Percentiles rank a stretch among this genome's conserved stretches.
Conservation (phyloP, 768 basidiomycete species). For the Naganishia antarctica region DNA sequence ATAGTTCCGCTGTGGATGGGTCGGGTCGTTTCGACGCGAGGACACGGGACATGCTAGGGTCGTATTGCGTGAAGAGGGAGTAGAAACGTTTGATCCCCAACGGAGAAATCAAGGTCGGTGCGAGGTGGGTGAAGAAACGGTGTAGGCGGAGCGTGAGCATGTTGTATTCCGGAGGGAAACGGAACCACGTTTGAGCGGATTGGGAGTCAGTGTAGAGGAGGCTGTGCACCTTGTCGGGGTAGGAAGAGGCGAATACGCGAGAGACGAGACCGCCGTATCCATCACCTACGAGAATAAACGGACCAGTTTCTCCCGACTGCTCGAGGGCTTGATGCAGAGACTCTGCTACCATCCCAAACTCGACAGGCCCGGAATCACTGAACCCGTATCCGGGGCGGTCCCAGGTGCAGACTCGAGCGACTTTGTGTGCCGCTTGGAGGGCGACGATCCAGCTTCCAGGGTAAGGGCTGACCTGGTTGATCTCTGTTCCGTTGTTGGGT, state of each 20-base stretch:
- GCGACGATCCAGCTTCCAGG: constrained; percentile 47
- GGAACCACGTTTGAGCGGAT: constrained; percentile 46
- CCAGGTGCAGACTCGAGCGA: constrained; percentile 47
- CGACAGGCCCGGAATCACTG: constrained; percentile 40
- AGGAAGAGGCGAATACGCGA: constrained; percentile 43
- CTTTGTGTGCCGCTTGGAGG: constrained; percentile 38
- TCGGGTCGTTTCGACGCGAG: constrained; percentile 39
- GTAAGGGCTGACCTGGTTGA: constrained; percentile 24
- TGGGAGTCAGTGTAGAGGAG: constrained; percentile 47
- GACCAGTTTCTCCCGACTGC: constrained; percentile 28
- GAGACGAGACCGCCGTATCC: constrained; percentile 47
- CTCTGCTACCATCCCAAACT: constrained; percentile 43
- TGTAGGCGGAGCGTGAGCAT: constrained; percentile 33
- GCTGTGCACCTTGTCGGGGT: constrained; percentile 39
- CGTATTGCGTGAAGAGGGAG: constrained; percentile 40
- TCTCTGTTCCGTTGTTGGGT: constrained; percentile 29
- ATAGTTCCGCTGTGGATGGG: constrained; percentile 36
- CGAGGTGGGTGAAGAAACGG: constrained; percentile 39
- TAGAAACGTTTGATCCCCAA: constrained; percentile 43
- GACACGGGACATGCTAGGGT: constrained; percentile 41
- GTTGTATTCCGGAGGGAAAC: constrained; percentile 35
- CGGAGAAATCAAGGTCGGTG: constrained; percentile 42
- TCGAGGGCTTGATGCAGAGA: constrained; percentile 39
- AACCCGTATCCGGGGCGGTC: constrained; percentile 50
- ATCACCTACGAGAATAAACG: constrained; percentile 44